Evolutionary conservation across 176 grass and related monocot species (phyloP).

Genomic region (Eleusine coracana): DNA sequence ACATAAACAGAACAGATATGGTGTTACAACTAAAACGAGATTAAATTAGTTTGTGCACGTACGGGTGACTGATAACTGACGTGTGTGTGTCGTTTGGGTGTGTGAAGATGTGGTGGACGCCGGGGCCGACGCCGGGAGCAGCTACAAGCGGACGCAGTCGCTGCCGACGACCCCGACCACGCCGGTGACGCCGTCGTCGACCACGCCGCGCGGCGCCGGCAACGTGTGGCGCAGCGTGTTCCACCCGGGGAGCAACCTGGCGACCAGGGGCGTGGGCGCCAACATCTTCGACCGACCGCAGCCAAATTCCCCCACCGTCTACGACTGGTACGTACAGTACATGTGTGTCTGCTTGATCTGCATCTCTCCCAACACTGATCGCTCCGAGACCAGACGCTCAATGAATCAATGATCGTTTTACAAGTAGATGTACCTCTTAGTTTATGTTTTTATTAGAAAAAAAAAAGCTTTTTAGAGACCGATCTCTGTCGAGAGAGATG

Average conservation of each 20-base stretch:
- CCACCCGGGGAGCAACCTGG: constrained; percentile 94
- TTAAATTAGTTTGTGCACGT: not conserved
- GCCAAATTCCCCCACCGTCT: constrained; percentile 88
- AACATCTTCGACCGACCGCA: constrained; percentile 87
- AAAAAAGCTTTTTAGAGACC: no score
- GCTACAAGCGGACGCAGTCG: constrained; percentile 58
- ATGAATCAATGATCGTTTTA: not conserved
- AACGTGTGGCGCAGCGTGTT: constrained; percentile 99
- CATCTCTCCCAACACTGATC: no score
- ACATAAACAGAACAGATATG: not conserved
- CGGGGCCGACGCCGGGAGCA: constrained; percentile 35
- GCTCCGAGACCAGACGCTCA: not conserved
- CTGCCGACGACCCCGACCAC: constrained; percentile 73
- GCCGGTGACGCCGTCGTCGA: constrained; percentile 61
- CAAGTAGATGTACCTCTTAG: no score
- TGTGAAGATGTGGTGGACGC: not conserved
- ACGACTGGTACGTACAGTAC: constrained; percentile 72
- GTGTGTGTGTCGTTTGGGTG: not conserved
- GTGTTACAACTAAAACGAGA: not conserved
- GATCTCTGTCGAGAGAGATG: not conserved
- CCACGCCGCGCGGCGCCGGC: constrained; percentile 49
- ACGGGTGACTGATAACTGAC: not conserved
- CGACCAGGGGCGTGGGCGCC: constrained; percentile 68
- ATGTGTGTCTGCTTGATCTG: not conserved
- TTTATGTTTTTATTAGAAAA: no score